A percentile compares a stretch with the other conserved stretches of the same genome.
Evolutionary conservation across 176 grass and related monocot genomes (phyloP).

Genomic region (Bromus sterilis): DNA sequence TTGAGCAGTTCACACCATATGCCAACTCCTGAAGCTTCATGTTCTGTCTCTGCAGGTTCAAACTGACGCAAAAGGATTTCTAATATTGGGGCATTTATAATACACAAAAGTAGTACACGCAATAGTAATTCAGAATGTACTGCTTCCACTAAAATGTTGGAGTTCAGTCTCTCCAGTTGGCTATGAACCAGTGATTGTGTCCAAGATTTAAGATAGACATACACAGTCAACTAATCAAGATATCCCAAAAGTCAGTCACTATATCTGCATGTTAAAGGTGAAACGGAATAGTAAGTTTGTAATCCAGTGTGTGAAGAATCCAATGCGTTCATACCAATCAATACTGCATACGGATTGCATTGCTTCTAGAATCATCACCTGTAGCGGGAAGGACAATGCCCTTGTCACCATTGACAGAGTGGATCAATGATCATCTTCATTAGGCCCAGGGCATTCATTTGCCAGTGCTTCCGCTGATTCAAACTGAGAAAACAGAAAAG

Average conservation of each 20-base stretch:
- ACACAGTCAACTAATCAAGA: not conserved
- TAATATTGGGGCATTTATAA: not conserved
- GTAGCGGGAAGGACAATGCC: constrained; percentile 4
- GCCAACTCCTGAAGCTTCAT: not conserved
- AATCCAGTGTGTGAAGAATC: not conserved
- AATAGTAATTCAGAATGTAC: not conserved
- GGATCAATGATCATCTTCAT: constrained; percentile 83
- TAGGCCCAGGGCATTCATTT: constrained; percentile 58
- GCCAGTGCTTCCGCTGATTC: constrained; percentile 58
- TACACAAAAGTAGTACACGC: not conserved
- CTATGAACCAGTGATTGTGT: not conserved
- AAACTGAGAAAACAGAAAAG: constrained; percentile 43
- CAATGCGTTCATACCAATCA: not conserved
- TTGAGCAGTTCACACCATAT: not conserved
- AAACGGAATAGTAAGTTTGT: not conserved
- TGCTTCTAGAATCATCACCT: constrained; percentile 19
- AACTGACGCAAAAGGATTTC: not conserved
- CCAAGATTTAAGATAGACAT: not conserved
- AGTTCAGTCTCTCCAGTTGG: not conserved
- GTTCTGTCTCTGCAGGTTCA: not conserved
- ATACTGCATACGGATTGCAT: not conserved
- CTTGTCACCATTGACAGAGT: constrained; percentile 1
- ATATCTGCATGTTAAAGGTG: not conserved
- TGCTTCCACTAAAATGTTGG: not conserved
- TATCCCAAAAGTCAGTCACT: not conserved